phyloP scores from a whole-genome alignment of 306 rosid genomes.

The Purshia tridentata region DNA sequence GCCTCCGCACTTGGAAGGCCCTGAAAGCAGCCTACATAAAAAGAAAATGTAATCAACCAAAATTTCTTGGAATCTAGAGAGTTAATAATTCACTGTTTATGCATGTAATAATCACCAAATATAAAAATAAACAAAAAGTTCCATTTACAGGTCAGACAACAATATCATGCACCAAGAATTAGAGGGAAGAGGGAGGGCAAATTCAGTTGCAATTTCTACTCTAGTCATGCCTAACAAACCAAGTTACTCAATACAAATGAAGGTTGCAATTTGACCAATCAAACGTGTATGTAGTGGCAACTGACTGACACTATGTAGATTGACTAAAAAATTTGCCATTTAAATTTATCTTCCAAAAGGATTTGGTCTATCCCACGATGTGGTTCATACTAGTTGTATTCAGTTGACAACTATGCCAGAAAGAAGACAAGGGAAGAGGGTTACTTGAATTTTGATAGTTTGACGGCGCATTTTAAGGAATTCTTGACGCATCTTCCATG shows the following conservation, averaged over 20 bases:
- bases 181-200: too few species aligned
- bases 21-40: conserved; percentile 80
- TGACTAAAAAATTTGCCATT: neutral
- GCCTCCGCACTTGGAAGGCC: conserved; percentile 71
- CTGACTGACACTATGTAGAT: neutral
- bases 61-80: conserved; percentile 14
- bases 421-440: conserved; percentile 22
- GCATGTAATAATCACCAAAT: neutral
- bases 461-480: conserved; percentile 78
- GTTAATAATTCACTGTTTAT: neutral
- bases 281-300: neutral
- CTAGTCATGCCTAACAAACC: neutral
- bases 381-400: conserved; percentile 2
- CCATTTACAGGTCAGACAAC: neutral
- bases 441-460: conserved; percentile 81
- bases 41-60: conserved; percentile 29
- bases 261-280: conserved; percentile 5
- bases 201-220: neutral
- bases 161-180: too few species aligned
- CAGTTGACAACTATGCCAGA: conserved; percentile 5
- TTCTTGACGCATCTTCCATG: conserved; percentile 81
- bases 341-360: conserved; percentile 8
- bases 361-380: neutral
- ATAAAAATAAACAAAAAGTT: neutral
- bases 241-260: neutral